phyloP scores from a whole-genome alignment of 352 stramenopile genomes.

The Phytopythium sindhum region DNA sequence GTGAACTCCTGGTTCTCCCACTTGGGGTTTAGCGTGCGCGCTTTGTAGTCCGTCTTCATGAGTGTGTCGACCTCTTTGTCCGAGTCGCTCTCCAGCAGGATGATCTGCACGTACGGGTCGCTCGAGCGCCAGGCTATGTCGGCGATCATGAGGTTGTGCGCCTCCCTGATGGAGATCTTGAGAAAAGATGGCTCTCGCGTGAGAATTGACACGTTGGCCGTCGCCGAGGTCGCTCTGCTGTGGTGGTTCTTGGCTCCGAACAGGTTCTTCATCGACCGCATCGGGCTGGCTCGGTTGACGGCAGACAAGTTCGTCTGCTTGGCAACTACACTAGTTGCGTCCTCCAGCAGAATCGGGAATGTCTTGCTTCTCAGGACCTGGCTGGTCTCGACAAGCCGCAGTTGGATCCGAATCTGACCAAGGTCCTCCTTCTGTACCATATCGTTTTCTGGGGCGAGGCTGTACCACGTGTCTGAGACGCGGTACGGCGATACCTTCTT shows the following conservation, averaged over 20 bases:
- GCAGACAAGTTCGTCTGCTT: neutral
- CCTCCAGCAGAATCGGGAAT: constrained; percentile 14
- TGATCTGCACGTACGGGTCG: constrained; percentile 60
- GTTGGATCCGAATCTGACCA: constrained; percentile 53
- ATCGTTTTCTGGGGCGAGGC: constrained; percentile 53
- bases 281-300: neutral
- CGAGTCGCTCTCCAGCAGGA: constrained; percentile 40
- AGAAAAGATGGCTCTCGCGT: constrained; percentile 47
- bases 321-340: constrained; percentile 21
- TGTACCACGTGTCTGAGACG: constrained; percentile 58
- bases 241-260: neutral
- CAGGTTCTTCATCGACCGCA: constrained; percentile 13
- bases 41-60: constrained; percentile 65
- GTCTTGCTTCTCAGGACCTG: constrained; percentile 38
- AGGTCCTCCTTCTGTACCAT: constrained; percentile 67
- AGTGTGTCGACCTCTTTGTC: constrained; percentile 51
- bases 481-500: constrained; percentile 61
- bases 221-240: neutral
- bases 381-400: constrained; percentile 30
- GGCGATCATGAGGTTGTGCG: constrained; percentile 41
- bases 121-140: constrained; percentile 38
- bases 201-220: constrained; percentile 6
- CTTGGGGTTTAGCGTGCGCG: constrained; percentile 60
- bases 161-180: constrained; percentile 57
- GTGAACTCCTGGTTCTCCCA: constrained; percentile 73